A percentile compares a stretch with the other conserved stretches of the same genome.
Conservation (phyloP, 192 early-diverging fungal genomes). For the Phycomyces nitens region DNA sequence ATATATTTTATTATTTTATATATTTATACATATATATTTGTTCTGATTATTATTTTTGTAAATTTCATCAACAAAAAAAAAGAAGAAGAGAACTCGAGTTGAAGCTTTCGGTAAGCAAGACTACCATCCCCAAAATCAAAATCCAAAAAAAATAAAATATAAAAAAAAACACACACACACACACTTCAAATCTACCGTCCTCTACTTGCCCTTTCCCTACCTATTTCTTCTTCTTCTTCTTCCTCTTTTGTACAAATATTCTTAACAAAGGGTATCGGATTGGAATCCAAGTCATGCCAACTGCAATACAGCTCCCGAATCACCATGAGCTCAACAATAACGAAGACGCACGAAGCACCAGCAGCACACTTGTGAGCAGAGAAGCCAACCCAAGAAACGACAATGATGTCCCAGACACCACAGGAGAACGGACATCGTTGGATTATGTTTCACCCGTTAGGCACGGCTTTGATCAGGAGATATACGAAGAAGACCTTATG, state of each 20-base stretch:
- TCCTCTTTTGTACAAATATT: not conserved
- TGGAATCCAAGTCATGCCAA: slow-evolving; percentile 5
- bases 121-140: too few species aligned
- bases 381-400: slow-evolving; percentile 24
- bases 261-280: too few species aligned
- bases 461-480: slow-evolving; percentile 50
- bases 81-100: not conserved
- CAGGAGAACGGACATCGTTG: slow-evolving; percentile 7
- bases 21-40: too few species aligned
- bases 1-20: too few species aligned
- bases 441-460: slow-evolving; percentile 22
- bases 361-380: slow-evolving; percentile 51
- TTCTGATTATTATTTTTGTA: too few species aligned
- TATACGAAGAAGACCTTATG: slow-evolving; percentile 47
- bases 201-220: not conserved
- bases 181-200: not conserved
- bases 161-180: not conserved
- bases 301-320: not conserved
- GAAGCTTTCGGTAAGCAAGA: too few species aligned
- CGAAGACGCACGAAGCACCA: slow-evolving; percentile 52
- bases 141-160: too few species aligned
- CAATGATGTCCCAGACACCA: slow-evolving; percentile 33
- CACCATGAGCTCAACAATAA: slow-evolving; percentile 19
- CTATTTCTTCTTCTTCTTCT: slow-evolving; percentile 6
- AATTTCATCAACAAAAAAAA: slow-evolving; percentile 6